These are phyloP conservation scores for Cladochytrium tenue DNA, from an alignment of 371 early-diverging fungal species.

Conservation along the genomic window DNA sequence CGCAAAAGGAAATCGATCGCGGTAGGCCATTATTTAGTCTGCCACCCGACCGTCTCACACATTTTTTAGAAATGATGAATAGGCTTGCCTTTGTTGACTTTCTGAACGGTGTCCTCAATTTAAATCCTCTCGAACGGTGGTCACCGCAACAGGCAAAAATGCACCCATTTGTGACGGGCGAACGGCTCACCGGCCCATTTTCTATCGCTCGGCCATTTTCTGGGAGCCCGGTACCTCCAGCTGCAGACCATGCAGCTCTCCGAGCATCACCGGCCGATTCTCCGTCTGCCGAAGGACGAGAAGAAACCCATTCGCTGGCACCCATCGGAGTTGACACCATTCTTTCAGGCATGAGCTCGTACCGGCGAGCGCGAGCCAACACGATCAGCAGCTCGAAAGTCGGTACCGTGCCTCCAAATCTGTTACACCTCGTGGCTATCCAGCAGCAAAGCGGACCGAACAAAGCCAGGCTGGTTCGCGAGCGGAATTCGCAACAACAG, in stretches of 20 bases:
- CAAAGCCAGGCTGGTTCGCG: conserved; percentile 17
- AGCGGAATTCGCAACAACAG: background rate
- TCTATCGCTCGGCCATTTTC: conserved; percentile 19
- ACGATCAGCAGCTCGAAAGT: conserved; percentile 40
- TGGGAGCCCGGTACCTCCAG: background rate
- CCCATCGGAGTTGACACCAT: conserved; percentile 3
- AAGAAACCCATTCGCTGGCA: no score
- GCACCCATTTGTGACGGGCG: conserved; percentile 94
- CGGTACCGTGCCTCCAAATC: conserved; percentile 38
- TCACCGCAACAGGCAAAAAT: conserved; percentile 87
- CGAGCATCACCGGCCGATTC: no score
- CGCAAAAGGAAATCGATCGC: conserved; percentile 69
- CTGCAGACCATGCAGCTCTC: no score
- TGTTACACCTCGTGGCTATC: conserved; percentile 39
- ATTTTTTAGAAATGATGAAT: conserved; percentile 59
- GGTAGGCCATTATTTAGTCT: conserved; percentile 18
- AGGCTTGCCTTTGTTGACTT: conserved; percentile 84
- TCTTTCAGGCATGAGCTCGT: background rate
- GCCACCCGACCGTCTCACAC: background rate
- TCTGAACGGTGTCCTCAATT: conserved; percentile 75
- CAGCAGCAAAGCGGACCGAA: conserved; percentile 36
- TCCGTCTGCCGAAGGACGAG: no score
- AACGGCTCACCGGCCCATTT: conserved; percentile 58
- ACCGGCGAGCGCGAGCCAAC: conserved; percentile 39
- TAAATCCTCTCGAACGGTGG: conserved; percentile 92